Percentiles rank a stretch among this genome's conserved stretches.
phyloP scores from a whole-genome alignment of 306 rosid genomes.

The Macrotyloma uniflorum region DNA sequence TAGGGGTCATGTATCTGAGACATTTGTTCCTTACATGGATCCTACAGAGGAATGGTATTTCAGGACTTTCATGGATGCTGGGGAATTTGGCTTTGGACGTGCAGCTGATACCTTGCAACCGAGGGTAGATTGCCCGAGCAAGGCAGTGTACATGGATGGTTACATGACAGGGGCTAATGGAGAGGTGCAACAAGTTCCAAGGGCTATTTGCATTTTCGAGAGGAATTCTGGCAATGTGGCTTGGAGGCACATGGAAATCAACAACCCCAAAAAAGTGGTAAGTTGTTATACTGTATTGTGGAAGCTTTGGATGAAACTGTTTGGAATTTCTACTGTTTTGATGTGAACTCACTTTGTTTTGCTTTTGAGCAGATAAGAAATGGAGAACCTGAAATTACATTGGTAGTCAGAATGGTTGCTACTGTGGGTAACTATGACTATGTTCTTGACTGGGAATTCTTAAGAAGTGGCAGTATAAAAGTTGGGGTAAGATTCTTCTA shows the following conservation, averaged over 20 bases:
- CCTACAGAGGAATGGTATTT: conserved; percentile 81
- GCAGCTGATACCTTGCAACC: conserved; percentile 72
- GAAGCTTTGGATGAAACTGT: not conserved
- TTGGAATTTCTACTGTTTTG: not conserved
- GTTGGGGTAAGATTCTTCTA: conserved; percentile 65
- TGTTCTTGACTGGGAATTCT: conserved; percentile 93
- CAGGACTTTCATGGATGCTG: conserved; percentile 86
- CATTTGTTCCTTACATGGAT: conserved; percentile 90
- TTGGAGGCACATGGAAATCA: conserved; percentile 87
- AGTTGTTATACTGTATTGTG: not conserved
- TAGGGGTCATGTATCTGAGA: conserved; percentile 90
- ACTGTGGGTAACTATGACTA: conserved; percentile 91
- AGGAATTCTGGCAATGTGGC: conserved; percentile 65
- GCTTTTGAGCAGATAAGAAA: conserved; percentile 63
- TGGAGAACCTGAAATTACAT: conserved; percentile 62
- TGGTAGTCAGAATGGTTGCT: conserved; percentile 92
- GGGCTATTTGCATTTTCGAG: conserved; percentile 84
- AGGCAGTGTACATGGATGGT: conserved; percentile 74
- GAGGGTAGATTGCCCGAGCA: conserved; percentile 69
- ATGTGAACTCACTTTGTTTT: not conserved
- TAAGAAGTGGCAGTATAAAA: conserved; percentile 70
- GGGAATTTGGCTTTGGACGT: conserved; percentile 88
- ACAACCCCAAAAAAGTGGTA: conserved; percentile 73
- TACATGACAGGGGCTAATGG: conserved; percentile 72
- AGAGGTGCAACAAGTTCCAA: conserved; percentile 60